Conservation (phyloP, 805 yeast genomes). For the Hagleromyces aurorensis region DNA sequence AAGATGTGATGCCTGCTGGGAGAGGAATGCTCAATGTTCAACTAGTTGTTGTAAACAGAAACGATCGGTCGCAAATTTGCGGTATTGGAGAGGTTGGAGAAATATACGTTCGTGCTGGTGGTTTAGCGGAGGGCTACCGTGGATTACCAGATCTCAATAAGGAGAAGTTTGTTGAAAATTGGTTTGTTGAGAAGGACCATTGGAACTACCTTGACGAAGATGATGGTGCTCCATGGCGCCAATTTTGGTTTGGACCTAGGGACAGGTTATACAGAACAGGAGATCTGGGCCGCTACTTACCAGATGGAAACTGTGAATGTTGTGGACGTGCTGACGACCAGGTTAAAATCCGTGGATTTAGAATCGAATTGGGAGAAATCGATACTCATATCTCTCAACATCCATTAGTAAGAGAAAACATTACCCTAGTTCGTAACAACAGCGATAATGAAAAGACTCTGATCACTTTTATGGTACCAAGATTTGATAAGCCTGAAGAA, state of each 20-base stretch:
- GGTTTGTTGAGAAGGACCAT: conserved; percentile 69
- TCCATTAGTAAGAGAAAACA: conserved; percentile 83
- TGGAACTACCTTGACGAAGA: conserved; percentile 54
- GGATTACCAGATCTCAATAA: conserved; percentile 83
- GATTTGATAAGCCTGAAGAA: conserved; percentile 43
- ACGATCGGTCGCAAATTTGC: conserved; percentile 82
- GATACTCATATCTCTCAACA: conserved; percentile 96
- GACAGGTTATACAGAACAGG: conserved; percentile 96
- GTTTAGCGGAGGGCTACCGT: conserved; percentile 93
- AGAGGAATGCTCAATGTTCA: conserved; percentile 96
- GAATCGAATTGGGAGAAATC: conserved; percentile 97
- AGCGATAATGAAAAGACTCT: conserved; percentile 88
- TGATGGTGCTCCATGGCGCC: conserved; percentile 54
- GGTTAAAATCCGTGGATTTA: conserved; percentile 95
- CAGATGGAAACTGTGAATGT: conserved; percentile 97
- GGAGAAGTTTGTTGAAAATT: conserved; percentile 80
- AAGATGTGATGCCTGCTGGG: conserved; percentile 98
- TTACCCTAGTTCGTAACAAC: conserved; percentile 86
- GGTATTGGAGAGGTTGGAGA: conserved; percentile 99
- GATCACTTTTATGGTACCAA: conserved; percentile 88
- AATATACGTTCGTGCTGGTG: conserved; percentile 96
- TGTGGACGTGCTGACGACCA: conserved; percentile 99
- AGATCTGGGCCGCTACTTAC: conserved; percentile 91
- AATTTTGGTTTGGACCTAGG: conserved; percentile 86
- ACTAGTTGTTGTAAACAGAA: conserved; percentile 83